Conservation (phyloP, 177 flowering plant genomes). For the Vitis hybrid region DNA sequence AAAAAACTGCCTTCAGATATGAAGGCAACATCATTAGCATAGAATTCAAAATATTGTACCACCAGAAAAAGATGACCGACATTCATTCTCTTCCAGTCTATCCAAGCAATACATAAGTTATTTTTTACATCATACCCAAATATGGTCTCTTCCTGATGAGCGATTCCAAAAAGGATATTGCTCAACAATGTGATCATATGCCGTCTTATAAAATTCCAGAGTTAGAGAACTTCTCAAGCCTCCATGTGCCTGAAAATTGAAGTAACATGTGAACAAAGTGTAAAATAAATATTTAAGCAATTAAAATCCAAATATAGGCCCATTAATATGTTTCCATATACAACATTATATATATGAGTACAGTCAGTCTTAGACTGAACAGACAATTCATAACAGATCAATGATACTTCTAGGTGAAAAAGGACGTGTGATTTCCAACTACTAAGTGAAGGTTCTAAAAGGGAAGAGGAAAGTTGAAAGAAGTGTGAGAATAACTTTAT, state of each 20-base stretch:
- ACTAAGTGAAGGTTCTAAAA: too few species aligned
- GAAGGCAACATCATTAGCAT: conserved; percentile 28
- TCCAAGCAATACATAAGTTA: conserved; percentile 3
- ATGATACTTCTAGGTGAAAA: too few species aligned
- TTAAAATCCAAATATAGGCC: background rate
- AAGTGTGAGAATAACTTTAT: too few species aligned
- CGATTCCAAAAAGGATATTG: conserved; percentile 87
- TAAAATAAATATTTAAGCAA: background rate
- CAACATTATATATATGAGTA: background rate
- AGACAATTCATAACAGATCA: too few species aligned
- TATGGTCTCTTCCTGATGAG: conserved; percentile 91
- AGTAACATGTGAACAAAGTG: background rate
- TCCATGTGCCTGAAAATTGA: conserved; percentile 55
- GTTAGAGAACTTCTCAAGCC: conserved; percentile 85
- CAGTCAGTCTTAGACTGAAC: too few species aligned
- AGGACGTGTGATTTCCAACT: too few species aligned
- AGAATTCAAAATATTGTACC: background rate
- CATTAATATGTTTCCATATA: too few species aligned
- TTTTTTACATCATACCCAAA: conserved; percentile 69
- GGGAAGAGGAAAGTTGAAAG: too few species aligned
- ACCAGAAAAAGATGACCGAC: background rate
- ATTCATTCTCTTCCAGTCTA: conserved; percentile 4
- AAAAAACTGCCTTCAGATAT: conserved; percentile 76
- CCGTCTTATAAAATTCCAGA: conserved; percentile 76
- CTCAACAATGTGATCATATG: conserved; percentile 66